A percentile compares a stretch with the other conserved stretches of the same genome.
These are phyloP conservation scores for Linanthus parryae DNA, from an alignment of 148 eudicot species.

Conservation along the genomic window DNA sequence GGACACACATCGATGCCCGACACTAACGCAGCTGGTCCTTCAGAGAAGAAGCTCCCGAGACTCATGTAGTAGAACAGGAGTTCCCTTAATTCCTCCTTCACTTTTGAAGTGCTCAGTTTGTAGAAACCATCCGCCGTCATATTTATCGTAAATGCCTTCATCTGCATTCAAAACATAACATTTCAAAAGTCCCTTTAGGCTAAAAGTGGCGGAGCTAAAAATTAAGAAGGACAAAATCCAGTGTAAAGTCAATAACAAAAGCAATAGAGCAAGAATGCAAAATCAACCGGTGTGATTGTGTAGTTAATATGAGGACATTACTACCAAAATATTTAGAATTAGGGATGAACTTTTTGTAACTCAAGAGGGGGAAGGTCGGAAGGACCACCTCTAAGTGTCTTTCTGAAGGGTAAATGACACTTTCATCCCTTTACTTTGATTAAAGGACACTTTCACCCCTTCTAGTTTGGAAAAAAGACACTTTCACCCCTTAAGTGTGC, in stretches of 20 bases:
- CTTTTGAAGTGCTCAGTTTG: neutral
- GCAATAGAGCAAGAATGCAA: neutral
- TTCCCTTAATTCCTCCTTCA: neutral
- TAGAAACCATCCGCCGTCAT: neutral
- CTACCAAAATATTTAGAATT: neutral
- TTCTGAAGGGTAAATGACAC: too few species aligned
- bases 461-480: too few species aligned
- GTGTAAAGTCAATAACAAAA: neutral
- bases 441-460: too few species aligned
- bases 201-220: too few species aligned
- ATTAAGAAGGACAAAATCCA: neutral
- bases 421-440: too few species aligned
- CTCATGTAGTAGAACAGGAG: neutral
- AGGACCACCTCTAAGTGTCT: too few species aligned
- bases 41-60: neutral
- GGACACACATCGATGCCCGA: neutral
- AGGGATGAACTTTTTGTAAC: too few species aligned
- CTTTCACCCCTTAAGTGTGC: too few species aligned
- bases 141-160: neutral
- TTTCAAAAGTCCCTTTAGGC: too few species aligned
- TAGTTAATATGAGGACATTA: neutral
- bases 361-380: too few species aligned
- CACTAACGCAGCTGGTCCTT: neutral
- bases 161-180: neutral
- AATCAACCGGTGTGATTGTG: neutral